These are phyloP conservation scores for Tillandsia leiboldiana DNA, from an alignment of 176 grass and related monocot species.

Conservation along the genomic window DNA sequence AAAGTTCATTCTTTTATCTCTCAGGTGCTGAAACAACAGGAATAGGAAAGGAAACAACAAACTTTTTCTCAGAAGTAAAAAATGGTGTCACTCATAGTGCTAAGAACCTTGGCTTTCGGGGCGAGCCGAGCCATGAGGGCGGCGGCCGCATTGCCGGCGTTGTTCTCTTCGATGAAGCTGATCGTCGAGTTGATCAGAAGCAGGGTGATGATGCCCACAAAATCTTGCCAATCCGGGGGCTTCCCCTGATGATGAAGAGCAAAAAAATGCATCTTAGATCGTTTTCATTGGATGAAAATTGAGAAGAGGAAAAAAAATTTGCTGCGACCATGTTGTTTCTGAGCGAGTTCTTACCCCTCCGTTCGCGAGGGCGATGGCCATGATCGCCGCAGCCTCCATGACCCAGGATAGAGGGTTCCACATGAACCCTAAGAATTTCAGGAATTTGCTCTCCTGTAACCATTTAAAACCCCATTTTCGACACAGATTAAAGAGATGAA, in stretches of 20 bases:
- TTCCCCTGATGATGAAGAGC: conserved; percentile 42
- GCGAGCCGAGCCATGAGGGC: conserved; percentile 86
- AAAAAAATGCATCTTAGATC: conserved; percentile 6
- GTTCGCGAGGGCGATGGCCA: conserved; percentile 80
- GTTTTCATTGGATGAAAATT: neutral
- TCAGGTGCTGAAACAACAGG: neutral
- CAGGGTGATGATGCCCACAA: conserved; percentile 74
- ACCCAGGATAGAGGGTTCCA: conserved; percentile 90
- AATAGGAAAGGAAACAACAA: neutral
- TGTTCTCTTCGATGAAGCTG: conserved; percentile 91
- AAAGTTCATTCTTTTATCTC: too few relatives aligned
- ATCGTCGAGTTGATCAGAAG: conserved; percentile 90
- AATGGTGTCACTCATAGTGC: neutral
- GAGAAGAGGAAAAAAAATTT: neutral
- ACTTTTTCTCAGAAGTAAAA: neutral
- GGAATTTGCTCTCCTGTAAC: conserved; percentile 72
- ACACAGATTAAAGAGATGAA: neutral
- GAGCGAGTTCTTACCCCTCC: conserved; percentile 41
- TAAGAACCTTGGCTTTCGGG: conserved; percentile 70
- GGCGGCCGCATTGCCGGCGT: conserved; percentile 71
- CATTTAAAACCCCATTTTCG: conserved; percentile 4
- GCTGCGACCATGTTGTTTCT: neutral
- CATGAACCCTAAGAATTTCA: conserved; percentile 90
- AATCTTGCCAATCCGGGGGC: conserved; percentile 86
- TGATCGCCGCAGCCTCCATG: conserved; percentile 84